Conservation (phyloP, 2,329 filamentous ascomycete genomes). For the Chaetomium sp. region DNA sequence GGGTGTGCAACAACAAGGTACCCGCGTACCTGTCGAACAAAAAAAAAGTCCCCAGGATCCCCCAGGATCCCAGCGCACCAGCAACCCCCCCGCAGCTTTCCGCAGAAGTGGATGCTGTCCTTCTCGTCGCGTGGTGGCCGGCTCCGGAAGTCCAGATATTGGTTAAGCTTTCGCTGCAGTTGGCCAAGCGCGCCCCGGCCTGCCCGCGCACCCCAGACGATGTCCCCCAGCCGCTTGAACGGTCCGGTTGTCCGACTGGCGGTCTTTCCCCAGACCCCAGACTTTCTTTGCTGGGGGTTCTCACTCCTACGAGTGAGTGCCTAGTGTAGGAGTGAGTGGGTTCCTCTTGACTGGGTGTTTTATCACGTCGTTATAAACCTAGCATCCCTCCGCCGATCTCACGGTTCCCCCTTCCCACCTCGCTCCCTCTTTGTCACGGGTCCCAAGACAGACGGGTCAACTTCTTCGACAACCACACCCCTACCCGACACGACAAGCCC, state of each 20-base stretch:
- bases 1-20: neutral
- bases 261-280: constrained; percentile 12
- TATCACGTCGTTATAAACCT: constrained; percentile 19
- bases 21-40: neutral
- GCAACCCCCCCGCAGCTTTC: constrained; percentile 9
- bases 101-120: constrained; percentile 20
- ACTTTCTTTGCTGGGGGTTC: neutral
- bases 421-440: constrained; percentile 12
- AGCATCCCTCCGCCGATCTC: constrained; percentile 12
- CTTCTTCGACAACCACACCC: constrained; percentile 12
- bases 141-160: constrained; percentile 15
- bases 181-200: constrained; percentile 10
- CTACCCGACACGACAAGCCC: too few species aligned
- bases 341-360: neutral
- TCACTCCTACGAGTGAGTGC: too few species aligned
- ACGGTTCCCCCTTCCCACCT: constrained; percentile 5
- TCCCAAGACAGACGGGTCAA: constrained; percentile 18
- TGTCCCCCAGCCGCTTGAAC: constrained; percentile 13
- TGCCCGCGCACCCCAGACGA: constrained; percentile 9
- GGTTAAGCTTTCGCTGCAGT: constrained; percentile 23
- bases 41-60: neutral
- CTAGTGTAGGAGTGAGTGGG: too few species aligned
- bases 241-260: constrained; percentile 22
- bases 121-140: constrained; percentile 6
- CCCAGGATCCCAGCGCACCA: neutral